Conservation (phyloP, 768 basidiomycete genomes). For the Pleurotus pulmonarius region DNA sequence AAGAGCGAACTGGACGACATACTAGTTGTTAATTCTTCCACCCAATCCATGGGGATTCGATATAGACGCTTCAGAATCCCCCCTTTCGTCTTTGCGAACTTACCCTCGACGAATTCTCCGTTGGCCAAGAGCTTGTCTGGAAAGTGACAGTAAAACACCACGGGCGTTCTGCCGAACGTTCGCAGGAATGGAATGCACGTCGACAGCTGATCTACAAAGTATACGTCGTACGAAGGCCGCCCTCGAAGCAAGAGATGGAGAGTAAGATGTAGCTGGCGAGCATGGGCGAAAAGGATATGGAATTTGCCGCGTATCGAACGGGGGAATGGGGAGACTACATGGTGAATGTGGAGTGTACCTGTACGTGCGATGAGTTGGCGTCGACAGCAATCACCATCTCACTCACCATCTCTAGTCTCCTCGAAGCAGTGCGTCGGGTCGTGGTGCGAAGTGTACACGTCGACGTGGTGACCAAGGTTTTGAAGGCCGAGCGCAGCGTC, state of each 20-base stretch:
- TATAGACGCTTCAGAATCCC: slow-evolving; percentile 71
- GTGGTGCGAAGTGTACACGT: slow-evolving; percentile 92
- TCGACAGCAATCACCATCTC: no score
- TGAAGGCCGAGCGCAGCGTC: slow-evolving; percentile 93
- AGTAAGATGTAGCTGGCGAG: slow-evolving; percentile 83
- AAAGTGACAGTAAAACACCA: slow-evolving; percentile 98
- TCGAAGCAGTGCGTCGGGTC: slow-evolving; percentile 87
- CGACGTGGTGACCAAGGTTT: slow-evolving; percentile 75
- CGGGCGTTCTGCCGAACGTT: slow-evolving; percentile 60
- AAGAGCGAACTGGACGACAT: slow-evolving; percentile 20
- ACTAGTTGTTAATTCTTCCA: slow-evolving; percentile 91
- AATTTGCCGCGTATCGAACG: slow-evolving; percentile 76
- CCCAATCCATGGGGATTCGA: slow-evolving; percentile 82
- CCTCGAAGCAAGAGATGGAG: slow-evolving; percentile 51
- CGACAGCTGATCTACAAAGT: slow-evolving; percentile 93
- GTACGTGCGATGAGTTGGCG: not conserved
- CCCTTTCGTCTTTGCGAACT: slow-evolving; percentile 32
- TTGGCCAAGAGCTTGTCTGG: slow-evolving; percentile 89
- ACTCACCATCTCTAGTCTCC: slow-evolving; percentile 88
- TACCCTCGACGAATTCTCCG: slow-evolving; percentile 62
- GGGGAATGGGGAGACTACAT: slow-evolving; percentile 74
- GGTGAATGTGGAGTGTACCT: slow-evolving; percentile 81
- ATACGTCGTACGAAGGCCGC: slow-evolving; percentile 69
- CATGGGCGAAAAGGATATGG: slow-evolving; percentile 86
- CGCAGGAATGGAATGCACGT: slow-evolving; percentile 87